These are phyloP conservation scores for Polyporus arcularius DNA, from an alignment of 768 basidiomycete genomes.

Conservation along the genomic window DNA sequence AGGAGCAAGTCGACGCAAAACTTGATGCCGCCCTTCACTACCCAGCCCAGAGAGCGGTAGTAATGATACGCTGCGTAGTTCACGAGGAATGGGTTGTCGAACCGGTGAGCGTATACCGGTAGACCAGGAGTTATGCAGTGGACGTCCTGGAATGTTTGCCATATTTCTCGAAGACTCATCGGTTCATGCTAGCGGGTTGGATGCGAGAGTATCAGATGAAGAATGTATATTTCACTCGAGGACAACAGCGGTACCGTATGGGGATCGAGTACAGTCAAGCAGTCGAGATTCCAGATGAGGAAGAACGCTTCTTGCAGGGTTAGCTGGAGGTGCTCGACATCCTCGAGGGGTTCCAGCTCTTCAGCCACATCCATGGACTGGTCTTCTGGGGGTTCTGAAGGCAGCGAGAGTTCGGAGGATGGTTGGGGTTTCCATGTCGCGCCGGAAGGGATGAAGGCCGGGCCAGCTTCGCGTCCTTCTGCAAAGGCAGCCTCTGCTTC, in stretches of 20 bases:
- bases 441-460: constrained; percentile 73
- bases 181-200: constrained; percentile 45
- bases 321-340: constrained; percentile 90
- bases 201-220: background rate
- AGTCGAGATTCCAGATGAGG: constrained; percentile 80
- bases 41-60: constrained; percentile 95
- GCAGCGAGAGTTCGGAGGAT: constrained; percentile 23
- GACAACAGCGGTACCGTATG: constrained; percentile 52
- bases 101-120: constrained; percentile 38
- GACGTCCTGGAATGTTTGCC: constrained; percentile 61
- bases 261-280: constrained; percentile 69
- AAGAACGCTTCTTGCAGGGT: constrained; percentile 91
- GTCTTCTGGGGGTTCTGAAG: constrained; percentile 28
- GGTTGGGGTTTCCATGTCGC: constrained; percentile 72
- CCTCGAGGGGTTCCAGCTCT: constrained; percentile 58
- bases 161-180: constrained; percentile 59
- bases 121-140: constrained; percentile 45
- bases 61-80: constrained; percentile 93
- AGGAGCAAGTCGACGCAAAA: constrained; percentile 95
- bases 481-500: constrained; percentile 78
- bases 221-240: background rate
- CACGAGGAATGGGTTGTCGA: constrained; percentile 92
- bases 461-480: constrained; percentile 65
- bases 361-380: constrained; percentile 37
- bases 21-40: constrained; percentile 93